Percentiles rank a stretch among this genome's conserved stretches.
These are phyloP conservation scores for Keithomyces neogunnii DNA, from an alignment of 2,329 filamentous ascomycete genomes.

Conservation along the genomic window DNA sequence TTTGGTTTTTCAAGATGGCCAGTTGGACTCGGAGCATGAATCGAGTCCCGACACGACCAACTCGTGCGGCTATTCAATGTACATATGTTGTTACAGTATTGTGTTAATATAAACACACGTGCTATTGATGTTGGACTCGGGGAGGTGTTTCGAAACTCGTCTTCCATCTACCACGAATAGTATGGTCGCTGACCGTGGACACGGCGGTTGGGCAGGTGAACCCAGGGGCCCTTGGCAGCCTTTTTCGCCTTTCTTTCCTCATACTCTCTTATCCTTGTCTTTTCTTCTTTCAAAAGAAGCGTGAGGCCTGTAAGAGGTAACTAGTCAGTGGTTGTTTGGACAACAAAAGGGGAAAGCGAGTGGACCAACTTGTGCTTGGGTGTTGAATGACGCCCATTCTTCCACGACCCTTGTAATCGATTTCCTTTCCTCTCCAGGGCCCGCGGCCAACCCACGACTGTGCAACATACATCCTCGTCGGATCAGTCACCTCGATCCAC, in stretches of 20 bases:
- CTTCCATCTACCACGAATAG: slow-evolving; percentile 69
- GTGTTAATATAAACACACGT: neutral
- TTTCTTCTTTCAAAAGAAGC: slow-evolving; percentile 86
- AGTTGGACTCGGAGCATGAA: neutral
- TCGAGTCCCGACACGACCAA: slow-evolving; percentile 7
- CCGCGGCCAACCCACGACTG: slow-evolving; percentile 89
- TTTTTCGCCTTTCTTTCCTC: slow-evolving; percentile 71
- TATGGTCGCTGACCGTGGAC: slow-evolving; percentile 80
- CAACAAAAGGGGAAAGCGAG: neutral
- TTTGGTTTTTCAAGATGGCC: neutral
- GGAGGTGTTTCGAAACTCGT: neutral
- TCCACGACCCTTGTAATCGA: slow-evolving; percentile 71
- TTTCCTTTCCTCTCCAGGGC: slow-evolving; percentile 43
- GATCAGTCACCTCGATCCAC: slow-evolving; percentile 61
- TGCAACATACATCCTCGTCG: slow-evolving; percentile 79
- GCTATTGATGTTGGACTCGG: neutral
- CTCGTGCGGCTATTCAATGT: slow-evolving; percentile 22
- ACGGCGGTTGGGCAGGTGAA: slow-evolving; percentile 77
- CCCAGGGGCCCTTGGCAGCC: slow-evolving; percentile 70
- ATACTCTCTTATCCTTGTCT: slow-evolving; percentile 73
- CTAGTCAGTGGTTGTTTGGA: neutral
- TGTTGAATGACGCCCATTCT: slow-evolving; percentile 58
- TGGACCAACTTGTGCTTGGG: slow-evolving; percentile 64
- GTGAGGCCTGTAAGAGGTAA: slow-evolving; percentile 52
- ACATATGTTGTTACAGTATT: slow-evolving; percentile 25